phyloP scores from a whole-genome alignment of 1,284 basidiomycete species.

The Tylopilus sp. region DNA sequence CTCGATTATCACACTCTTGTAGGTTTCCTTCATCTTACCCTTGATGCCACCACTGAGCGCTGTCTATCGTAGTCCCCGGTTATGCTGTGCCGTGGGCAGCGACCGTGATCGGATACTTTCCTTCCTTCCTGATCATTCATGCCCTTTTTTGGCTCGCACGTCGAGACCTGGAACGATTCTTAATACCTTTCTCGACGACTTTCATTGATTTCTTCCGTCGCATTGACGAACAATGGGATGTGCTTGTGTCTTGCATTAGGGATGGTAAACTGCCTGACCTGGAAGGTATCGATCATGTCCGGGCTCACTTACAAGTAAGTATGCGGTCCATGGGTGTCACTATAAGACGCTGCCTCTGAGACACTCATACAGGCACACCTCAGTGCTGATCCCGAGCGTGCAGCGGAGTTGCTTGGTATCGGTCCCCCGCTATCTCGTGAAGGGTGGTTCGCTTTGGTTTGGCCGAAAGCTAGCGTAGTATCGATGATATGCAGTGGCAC shows the following conservation, averaged over 20 bases:
- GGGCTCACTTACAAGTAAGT: conserved; percentile 14
- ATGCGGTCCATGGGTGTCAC: too few relatives aligned
- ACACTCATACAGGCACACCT: conserved; percentile 9
- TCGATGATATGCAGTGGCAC: too few relatives aligned
- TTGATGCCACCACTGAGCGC: neutral
- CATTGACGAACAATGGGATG: conserved; percentile 21
- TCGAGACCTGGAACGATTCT: conserved; percentile 11
- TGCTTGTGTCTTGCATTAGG: conserved; percentile 17
- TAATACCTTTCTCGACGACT: neutral
- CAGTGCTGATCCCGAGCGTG: conserved; percentile 2
- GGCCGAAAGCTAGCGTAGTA: too few relatives aligned
- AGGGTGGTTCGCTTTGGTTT: too few relatives aligned
- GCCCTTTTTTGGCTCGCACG: conserved; percentile 22
- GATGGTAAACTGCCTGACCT: conserved; percentile 19
- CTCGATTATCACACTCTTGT: conserved; percentile 1
- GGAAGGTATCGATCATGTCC: conserved; percentile 13
- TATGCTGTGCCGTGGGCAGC: conserved; percentile 15
- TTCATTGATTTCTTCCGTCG: conserved; percentile 21
- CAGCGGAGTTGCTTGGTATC: neutral
- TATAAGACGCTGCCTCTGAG: too few relatives aligned
- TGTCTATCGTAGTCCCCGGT: conserved; percentile 5
- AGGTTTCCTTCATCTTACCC: too few relatives aligned
- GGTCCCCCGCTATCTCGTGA: too few relatives aligned
- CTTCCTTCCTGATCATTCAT: conserved; percentile 21
- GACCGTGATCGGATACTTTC: conserved; percentile 5